Evolutionary conservation across 2,329 filamentous ascomycete species (phyloP), one percentile per base, ranked within the genome.

Genomic region (Apiospora sp.): DNA sequence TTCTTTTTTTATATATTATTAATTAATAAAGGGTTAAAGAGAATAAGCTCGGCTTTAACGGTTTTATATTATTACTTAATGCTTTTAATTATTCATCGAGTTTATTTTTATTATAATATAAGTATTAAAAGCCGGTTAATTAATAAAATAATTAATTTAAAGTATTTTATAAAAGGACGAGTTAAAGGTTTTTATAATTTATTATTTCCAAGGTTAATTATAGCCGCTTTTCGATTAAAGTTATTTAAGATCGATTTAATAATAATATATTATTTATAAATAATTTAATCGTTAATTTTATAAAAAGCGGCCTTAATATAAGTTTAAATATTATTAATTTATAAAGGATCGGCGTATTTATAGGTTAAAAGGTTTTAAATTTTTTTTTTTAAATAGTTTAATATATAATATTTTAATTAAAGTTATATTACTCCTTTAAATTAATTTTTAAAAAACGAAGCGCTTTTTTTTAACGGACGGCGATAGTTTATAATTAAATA

Each of bases 241-340:
- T n/a, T 49, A 49, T 49, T 49, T 49, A 49, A n/a, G 6, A 49
- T n/a, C 1, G 7, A 49, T n/a, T 49, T 8, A 8, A 49, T 49
- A n/a, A 49, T 49, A 49, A 49, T n/a, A n/a, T 49, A 49, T 49
- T 49, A 49, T n/a, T 49, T 49, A 49, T 49, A n/a, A n/a, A 49
- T 49, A n/a, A 49, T n/a, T 49, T 49, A 49, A 49, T n/a, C 10
- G 1, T 49, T 49, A 49, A 49, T 49, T 49, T 49, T 7, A 6
- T 49, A 49, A 7, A 49, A n/a, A 7, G 22, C 22, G 22, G 16
- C 19, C n/a, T 49, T 3, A 49, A 49, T 49, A 49, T 49, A 49
- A 8, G 4, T n/a, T n/a, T n/a, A n/a, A n/a, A 49, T 49, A 4
- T 49, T 49, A 49, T 49, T n/a, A n/a, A 49, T 49, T 49, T 49